Percentiles rank a stretch among this genome's conserved stretches.
These are phyloP conservation scores for Russula sp. DNA, from an alignment of 768 basidiomycete genomes.

Conservation along the genomic window DNA sequence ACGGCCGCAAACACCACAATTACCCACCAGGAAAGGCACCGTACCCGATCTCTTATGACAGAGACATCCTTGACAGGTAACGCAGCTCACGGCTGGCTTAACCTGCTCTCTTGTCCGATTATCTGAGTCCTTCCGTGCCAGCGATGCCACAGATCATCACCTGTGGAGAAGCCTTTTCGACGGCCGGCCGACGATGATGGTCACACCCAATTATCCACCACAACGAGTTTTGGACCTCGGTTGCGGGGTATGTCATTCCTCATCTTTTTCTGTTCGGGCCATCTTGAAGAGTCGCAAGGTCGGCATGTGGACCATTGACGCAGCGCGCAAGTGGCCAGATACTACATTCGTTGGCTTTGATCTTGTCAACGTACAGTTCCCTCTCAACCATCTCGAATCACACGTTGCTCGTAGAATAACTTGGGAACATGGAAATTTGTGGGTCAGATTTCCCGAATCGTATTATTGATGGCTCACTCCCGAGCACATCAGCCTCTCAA, in stretches of 20 bases:
- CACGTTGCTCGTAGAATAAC: slow-evolving; percentile 51
- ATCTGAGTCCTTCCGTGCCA: slow-evolving; percentile 5
- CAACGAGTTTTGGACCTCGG: slow-evolving; percentile 22
- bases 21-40: slow-evolving; percentile 73
- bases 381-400: slow-evolving; percentile 45
- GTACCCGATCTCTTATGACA: slow-evolving; percentile 71
- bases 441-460: slow-evolving; percentile 25
- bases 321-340: slow-evolving; percentile 23
- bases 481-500: slow-evolving; percentile 49
- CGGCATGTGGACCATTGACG: slow-evolving; percentile 24
- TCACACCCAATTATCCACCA: slow-evolving; percentile 17
- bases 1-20: slow-evolving; percentile 60
- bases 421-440: slow-evolving; percentile 82
- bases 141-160: slow-evolving; percentile 26
- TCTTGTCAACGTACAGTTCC: slow-evolving; percentile 67
- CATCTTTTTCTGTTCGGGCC: neutral
- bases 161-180: slow-evolving; percentile 19
- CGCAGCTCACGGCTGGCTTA: slow-evolving; percentile 39
- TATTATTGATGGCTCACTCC: neutral
- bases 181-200: slow-evolving; percentile 19
- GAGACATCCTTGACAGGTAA: slow-evolving; percentile 61
- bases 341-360: slow-evolving; percentile 57
- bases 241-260: slow-evolving; percentile 20
- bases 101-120: neutral
- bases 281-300: slow-evolving; percentile 10